Base-by-base conservation (phyloP, 2,329 filamentous ascomycete species). In the Coniella lustricola region DNA sequence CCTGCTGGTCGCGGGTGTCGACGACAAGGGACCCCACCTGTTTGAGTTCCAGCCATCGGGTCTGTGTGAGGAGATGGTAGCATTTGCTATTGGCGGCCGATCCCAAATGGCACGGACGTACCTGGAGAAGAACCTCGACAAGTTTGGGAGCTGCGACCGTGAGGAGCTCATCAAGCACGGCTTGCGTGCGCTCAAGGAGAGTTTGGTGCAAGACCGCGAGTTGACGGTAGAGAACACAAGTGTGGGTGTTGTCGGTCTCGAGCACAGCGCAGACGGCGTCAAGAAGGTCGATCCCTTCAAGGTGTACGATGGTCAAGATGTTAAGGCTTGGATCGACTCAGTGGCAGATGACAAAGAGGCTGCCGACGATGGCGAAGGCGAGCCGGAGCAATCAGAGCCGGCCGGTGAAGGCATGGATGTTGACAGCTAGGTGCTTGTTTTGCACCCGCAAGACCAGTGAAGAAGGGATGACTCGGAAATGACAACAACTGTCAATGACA, bases 71-170 rank as follows among this genome's bases (percentile, higher is more conserved):
- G 93, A 98, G 78, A 97, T 97, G 89, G 67, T 87, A 43, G 93
- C 93, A 20, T 96, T 91, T 64, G 91, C 90, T 51, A 98, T 98
- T 66, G 93, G 93, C 46, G 93, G 93, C 41, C 79, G 93, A 60
- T 93, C 86, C 67, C 93, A 98, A 74, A 97, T 97, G 89, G 93
- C 93, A 20, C 77, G 93, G 63, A 98, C 93, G 55, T 98, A 98
- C 69, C 75, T 98, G 48, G 93, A 98, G 78, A 80, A 89, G 63
- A 87, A 96, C 70, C 71, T 96, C 53, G 90, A 95, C 55, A 73
- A 82, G 57, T 97, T 98, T 66, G 78, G 81, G 60, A 77, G 78
- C 56, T 84, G 82, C 64, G 81, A 76, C 55, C 77, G 87, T 60
- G 91, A 96, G 63, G 87, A 95, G 68, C 74, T 98, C 62, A 84